phyloP scores from a whole-genome alignment of 805 yeast genomes.

The Candida nonsorbophila region DNA sequence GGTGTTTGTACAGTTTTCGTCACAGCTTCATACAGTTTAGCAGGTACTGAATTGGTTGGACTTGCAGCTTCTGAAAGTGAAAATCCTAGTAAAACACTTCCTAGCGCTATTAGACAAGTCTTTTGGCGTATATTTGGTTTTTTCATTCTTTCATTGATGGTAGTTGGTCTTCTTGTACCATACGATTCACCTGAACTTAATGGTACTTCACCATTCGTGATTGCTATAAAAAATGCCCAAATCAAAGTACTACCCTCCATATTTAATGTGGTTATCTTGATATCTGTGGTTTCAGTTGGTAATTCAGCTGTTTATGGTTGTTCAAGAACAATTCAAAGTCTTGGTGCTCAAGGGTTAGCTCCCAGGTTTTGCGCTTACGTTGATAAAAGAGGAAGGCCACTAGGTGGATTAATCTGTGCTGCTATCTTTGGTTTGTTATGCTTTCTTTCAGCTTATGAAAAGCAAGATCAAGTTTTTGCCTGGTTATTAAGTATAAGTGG shows the following conservation, averaged over 20 bases:
- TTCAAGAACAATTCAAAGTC: constrained; percentile 62
- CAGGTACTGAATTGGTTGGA: constrained; percentile 34
- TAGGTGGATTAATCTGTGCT: constrained; percentile 29
- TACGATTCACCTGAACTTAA: constrained; percentile 43
- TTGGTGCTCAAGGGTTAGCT: constrained; percentile 67
- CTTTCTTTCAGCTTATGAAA: constrained; percentile 27
- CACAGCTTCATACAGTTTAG: constrained; percentile 32
- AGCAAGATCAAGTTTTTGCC: constrained; percentile 28
- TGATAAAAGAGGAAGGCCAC: constrained; percentile 38
- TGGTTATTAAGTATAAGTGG: constrained; percentile 40
- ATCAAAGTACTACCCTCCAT: constrained; percentile 63
- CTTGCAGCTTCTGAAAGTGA: constrained; percentile 35
- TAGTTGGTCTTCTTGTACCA: constrained; percentile 43
- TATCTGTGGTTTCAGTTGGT: constrained; percentile 72
- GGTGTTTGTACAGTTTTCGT: constrained; percentile 34
- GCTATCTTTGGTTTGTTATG: constrained; percentile 34
- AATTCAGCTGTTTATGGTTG: constrained; percentile 72
- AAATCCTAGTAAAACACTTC: constrained; percentile 34
- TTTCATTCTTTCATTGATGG: constrained; percentile 26
- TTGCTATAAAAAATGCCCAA: constrained; percentile 61
- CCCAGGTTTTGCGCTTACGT: constrained; percentile 43
- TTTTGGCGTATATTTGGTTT: constrained; percentile 40
- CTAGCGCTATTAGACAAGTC: constrained; percentile 38
- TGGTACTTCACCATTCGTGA: constrained; percentile 63
- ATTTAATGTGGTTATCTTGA: constrained; percentile 67